phyloP scores from a whole-genome alignment of 2,329 filamentous ascomycete species.

The Verticillium klebahnii region DNA sequence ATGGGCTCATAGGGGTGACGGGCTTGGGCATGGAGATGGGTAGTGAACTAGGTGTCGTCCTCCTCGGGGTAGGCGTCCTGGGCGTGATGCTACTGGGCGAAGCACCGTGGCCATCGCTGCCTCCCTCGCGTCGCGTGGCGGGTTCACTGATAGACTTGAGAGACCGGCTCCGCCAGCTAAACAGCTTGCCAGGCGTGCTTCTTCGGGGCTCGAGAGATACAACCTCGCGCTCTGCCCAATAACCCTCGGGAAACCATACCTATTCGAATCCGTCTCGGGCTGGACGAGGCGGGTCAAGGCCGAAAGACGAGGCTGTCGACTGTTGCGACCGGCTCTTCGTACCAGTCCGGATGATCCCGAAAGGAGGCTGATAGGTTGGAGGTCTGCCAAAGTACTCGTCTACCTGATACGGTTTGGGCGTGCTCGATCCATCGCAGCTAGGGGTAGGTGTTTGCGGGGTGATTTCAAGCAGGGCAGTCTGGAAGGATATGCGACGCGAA shows the following conservation, averaged over 20 bases:
- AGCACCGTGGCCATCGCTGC: background rate
- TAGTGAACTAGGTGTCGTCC: background rate
- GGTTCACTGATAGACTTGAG: constrained; percentile 29
- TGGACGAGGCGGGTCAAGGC: constrained; percentile 50
- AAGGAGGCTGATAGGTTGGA: background rate
- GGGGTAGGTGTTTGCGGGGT: constrained; percentile 2
- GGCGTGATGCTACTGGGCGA: constrained; percentile 4
- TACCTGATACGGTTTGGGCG: constrained; percentile 4
- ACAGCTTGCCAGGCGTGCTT: constrained; percentile 28
- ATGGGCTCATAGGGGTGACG: constrained; percentile 31
- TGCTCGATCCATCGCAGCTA: constrained; percentile 12
- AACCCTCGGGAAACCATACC: constrained; percentile 60
- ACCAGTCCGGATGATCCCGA: background rate
- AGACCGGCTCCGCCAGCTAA: constrained; percentile 36
- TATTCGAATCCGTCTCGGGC: constrained; percentile 51
- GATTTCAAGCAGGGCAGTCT: constrained; percentile 9
- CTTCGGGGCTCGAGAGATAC: constrained; percentile 19
- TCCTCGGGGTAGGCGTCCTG: constrained; percentile 7
- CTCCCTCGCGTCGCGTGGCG: constrained; percentile 9
- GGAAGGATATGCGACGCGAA: constrained; percentile 7
- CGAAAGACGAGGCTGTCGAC: background rate
- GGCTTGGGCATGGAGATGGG: background rate
- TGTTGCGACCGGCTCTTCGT: background rate
- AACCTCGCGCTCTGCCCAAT: constrained; percentile 55
- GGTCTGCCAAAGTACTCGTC: constrained; percentile 8